These are phyloP conservation scores for Cutaneotrichosporon sp. DNA, from an alignment of 1,284 basidiomycete species.

Conservation along the genomic window DNA sequence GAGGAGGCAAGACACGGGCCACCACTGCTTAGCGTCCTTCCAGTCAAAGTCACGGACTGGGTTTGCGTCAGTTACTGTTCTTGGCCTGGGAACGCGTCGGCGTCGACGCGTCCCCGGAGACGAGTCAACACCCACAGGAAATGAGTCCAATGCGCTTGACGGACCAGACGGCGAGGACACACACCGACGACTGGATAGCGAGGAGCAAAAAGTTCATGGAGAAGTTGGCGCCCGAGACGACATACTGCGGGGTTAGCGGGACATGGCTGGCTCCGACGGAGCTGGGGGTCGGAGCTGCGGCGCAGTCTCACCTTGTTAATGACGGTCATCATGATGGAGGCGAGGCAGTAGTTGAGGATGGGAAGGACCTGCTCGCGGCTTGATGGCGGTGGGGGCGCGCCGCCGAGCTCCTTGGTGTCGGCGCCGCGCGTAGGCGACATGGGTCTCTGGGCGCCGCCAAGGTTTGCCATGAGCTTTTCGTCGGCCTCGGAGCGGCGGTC, in stretches of 20 bases:
- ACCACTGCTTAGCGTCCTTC: conserved; percentile 86
- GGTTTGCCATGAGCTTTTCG: conserved; percentile 25
- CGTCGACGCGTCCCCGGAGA: too few relatives aligned
- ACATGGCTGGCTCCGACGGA: too few relatives aligned
- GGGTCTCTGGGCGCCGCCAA: conserved; percentile 21
- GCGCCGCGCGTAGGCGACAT: conserved; percentile 9
- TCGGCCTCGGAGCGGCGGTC: conserved; percentile 21
- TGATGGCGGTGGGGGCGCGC: conserved; percentile 23
- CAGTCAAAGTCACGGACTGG: conserved; percentile 71
- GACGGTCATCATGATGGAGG: conserved; percentile 96
- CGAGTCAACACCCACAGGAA: conserved; percentile 51
- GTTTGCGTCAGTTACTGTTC: neutral
- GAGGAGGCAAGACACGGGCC: conserved; percentile 86
- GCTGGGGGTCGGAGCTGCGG: too few relatives aligned
- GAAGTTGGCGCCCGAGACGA: conserved; percentile 88
- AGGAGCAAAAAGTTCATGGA: conserved; percentile 96
- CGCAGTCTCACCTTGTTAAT: conserved; percentile 81
- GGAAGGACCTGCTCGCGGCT: conserved; percentile 55
- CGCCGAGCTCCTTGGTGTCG: conserved; percentile 1
- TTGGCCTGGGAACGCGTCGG: too few relatives aligned
- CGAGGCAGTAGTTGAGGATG: conserved; percentile 83
- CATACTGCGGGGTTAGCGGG: conserved; percentile 58
- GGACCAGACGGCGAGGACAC: conserved; percentile 65
- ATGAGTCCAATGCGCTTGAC: conserved; percentile 81
- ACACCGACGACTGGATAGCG: conserved; percentile 84